Evolutionary conservation across 331 rosid genomes (phyloP).

Genomic region (Stylosanthes scabra): DNA sequence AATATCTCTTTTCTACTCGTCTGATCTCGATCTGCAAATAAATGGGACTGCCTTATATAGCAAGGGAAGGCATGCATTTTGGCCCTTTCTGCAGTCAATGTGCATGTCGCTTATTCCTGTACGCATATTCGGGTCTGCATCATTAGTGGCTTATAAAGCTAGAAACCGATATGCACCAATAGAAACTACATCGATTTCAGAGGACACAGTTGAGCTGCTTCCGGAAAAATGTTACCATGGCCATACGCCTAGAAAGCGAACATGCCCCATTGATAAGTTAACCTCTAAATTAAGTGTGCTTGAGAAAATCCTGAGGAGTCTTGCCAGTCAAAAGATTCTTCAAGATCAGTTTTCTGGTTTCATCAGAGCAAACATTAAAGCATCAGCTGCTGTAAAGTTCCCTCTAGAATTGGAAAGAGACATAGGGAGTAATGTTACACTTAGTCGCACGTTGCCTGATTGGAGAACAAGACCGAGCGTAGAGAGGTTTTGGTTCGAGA

Average conservation of each 20-base stretch:
- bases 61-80: slow-evolving; percentile 44
- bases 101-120: slow-evolving; percentile 69
- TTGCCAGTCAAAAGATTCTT: slow-evolving; percentile 55
- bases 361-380: slow-evolving; percentile 70
- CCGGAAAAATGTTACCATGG: slow-evolving; percentile 77
- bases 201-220: slow-evolving; percentile 70
- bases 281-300: slow-evolving; percentile 43
- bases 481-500: slow-evolving; percentile 74
- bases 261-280: slow-evolving; percentile 66
- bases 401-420: slow-evolving; percentile 73
- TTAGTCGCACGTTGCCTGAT: slow-evolving; percentile 45
- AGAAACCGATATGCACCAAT: slow-evolving; percentile 54
- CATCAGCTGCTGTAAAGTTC: slow-evolving; percentile 62
- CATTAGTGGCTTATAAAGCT: slow-evolving; percentile 68
- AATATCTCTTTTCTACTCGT: slow-evolving; percentile 64
- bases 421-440: slow-evolving; percentile 41
- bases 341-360: slow-evolving; percentile 49
- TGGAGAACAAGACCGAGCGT: slow-evolving; percentile 84
- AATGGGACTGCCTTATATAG: slow-evolving; percentile 48
- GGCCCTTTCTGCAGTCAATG: slow-evolving; percentile 62
- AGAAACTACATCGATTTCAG: slow-evolving; percentile 51
- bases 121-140: slow-evolving; percentile 67
- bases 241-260: slow-evolving; percentile 40
- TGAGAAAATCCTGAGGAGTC: slow-evolving; percentile 63
- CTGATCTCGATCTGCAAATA: slow-evolving; percentile 47